Percentiles rank a stretch among this genome's conserved stretches.
Conservation (phyloP, 306 rosid genomes). For the Rosa multiflora region DNA sequence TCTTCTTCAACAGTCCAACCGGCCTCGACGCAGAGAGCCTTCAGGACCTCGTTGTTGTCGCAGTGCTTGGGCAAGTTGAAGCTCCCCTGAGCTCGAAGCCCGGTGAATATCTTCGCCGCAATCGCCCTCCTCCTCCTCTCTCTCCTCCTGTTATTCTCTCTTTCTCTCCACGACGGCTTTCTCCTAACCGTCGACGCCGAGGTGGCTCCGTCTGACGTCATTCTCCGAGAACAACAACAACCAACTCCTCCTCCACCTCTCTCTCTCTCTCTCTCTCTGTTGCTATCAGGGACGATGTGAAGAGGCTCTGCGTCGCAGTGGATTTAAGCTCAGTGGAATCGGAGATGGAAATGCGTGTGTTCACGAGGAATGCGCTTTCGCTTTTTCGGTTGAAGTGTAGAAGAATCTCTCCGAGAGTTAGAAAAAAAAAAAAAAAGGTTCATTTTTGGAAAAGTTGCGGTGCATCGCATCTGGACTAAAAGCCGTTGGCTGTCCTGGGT, state of each 20-base stretch:
- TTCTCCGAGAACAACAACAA: constrained; percentile 33
- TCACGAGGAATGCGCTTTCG: constrained; percentile 61
- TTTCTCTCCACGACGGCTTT: constrained; percentile 91
- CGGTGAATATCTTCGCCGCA: constrained; percentile 70
- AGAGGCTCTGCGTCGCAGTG: constrained; percentile 24
- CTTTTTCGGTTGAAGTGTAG: constrained; percentile 42
- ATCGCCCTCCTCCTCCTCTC: constrained; percentile 79
- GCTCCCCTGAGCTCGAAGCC: constrained; percentile 84
- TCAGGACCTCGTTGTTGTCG: constrained; percentile 81
- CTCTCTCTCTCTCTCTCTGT: not conserved
- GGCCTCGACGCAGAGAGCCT: constrained; percentile 80
- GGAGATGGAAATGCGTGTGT: constrained; percentile 21
- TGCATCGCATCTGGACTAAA: not conserved
- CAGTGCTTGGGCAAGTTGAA: constrained; percentile 82
- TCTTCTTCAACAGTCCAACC: constrained; percentile 94
- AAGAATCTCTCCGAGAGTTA: constrained; percentile 34
- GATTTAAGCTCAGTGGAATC: constrained; percentile 37
- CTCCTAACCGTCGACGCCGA: constrained; percentile 55
- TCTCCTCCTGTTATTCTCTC: constrained; percentile 80
- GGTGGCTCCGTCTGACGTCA: constrained; percentile 86
- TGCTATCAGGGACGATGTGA: not conserved
- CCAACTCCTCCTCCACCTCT: not conserved
- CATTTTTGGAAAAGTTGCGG: not conserved
- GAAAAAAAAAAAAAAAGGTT: not conserved
- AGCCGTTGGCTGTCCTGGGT: not conserved